A percentile compares a stretch with the other conserved stretches of the same genome.
These are phyloP conservation scores for Cetradonia linearis DNA, from an alignment of 495 filamentous ascomycete species.

Conservation along the genomic window DNA sequence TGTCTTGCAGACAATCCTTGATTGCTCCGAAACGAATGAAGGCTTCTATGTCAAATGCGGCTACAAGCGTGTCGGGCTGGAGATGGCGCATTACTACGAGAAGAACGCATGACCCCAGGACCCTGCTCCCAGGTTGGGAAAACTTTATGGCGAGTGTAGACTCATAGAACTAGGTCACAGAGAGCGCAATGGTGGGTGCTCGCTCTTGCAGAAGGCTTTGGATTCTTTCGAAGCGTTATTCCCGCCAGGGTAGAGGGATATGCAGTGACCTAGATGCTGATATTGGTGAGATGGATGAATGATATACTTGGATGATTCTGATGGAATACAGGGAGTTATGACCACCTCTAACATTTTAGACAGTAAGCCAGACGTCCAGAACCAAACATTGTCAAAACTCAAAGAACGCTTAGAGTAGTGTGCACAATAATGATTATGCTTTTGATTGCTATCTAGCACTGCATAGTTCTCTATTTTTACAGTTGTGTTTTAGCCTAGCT, in stretches of 20 bases:
- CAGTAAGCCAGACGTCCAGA: background rate
- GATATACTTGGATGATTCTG: background rate
- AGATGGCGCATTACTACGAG: constrained; percentile 96
- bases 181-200: background rate
- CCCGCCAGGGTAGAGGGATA: background rate
- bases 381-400: background rate
- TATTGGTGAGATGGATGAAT: background rate
- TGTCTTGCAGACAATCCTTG: constrained; percentile 51
- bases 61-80: constrained; percentile 81
- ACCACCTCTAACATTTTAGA: background rate
- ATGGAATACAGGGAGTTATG: background rate
- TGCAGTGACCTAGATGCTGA: background rate
- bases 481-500: background rate
- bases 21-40: constrained; percentile 78
- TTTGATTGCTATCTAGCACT: background rate
- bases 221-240: background rate
- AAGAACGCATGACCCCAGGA: constrained; percentile 18
- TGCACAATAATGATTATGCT: background rate
- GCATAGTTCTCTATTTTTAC: background rate
- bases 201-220: background rate
- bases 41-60: constrained; percentile 99
- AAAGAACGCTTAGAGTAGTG: background rate
- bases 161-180: background rate
- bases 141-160: background rate
- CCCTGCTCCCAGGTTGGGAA: background rate